These are phyloP conservation scores for Eutypa lata DNA, from an alignment of 2,329 filamentous ascomycete genomes.

Conservation along the genomic window DNA sequence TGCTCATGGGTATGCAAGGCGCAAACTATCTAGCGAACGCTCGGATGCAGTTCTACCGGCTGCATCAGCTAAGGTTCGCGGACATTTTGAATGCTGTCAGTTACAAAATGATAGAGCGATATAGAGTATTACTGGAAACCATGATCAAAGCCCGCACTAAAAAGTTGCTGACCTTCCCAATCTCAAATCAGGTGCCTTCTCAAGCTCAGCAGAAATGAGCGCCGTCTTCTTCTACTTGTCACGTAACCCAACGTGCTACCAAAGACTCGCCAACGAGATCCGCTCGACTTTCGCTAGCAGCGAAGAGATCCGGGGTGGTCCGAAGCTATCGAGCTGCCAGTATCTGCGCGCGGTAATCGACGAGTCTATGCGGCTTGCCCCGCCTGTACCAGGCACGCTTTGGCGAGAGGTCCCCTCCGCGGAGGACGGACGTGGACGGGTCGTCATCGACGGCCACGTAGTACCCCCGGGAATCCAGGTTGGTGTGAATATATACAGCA, in stretches of 20 bases:
- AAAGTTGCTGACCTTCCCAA: neutral
- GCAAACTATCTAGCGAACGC: slow-evolving; percentile 10
- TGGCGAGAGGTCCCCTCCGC: slow-evolving; percentile 7
- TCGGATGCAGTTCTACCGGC: slow-evolving; percentile 13
- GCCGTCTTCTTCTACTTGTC: slow-evolving; percentile 18
- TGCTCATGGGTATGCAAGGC: slow-evolving; percentile 7
- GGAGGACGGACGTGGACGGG: neutral
- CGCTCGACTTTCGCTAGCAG: slow-evolving; percentile 5
- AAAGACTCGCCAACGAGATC: slow-evolving; percentile 12
- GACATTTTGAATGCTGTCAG: neutral
- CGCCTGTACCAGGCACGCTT: slow-evolving; percentile 3
- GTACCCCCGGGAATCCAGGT: slow-evolving; percentile 8
- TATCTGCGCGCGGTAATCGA: slow-evolving; percentile 12
- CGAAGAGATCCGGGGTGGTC: slow-evolving; percentile 9
- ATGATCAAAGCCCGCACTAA: slow-evolving; percentile 16
- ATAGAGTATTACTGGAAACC: slow-evolving; percentile 12
- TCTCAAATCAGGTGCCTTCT: slow-evolving; percentile 8
- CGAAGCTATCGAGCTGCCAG: slow-evolving; percentile 7
- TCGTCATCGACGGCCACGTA: slow-evolving; percentile 8
- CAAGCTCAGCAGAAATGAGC: slow-evolving; percentile 13
- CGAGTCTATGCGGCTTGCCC: slow-evolving; percentile 7
- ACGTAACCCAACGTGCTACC: slow-evolving; percentile 9
- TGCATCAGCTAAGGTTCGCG: slow-evolving; percentile 3
- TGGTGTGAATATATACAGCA: slow-evolving; percentile 9
- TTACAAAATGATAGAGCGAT: slow-evolving; percentile 4